These are phyloP conservation scores for Lithocarpus polystachyus DNA, from an alignment of 306 rosid genomes.

Conservation along the genomic window DNA sequence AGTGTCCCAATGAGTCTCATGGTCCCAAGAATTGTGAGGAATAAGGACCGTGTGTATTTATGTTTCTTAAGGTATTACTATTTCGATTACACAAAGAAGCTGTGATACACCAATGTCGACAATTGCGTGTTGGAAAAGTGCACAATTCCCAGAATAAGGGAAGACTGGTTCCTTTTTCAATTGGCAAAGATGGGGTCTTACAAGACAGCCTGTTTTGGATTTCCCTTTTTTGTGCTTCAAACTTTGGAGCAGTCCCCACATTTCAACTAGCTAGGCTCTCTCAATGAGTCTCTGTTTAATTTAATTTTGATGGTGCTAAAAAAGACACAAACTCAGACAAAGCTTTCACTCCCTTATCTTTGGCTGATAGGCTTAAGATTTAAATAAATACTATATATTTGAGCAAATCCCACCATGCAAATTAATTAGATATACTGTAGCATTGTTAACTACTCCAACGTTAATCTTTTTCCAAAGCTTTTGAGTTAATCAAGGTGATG, in stretches of 20 bases:
- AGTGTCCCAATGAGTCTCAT: neutral
- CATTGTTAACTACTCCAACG: too few species aligned
- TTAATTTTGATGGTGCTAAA: neutral
- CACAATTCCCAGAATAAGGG: conserved; percentile 51
- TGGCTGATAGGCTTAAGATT: conserved; percentile 27
- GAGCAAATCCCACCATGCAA: conserved; percentile 4
- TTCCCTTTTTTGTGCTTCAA: conserved; percentile 13
- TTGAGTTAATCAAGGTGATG: neutral
- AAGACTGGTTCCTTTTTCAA: conserved; percentile 28
- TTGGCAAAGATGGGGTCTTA: conserved; percentile 14
- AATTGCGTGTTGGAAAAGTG: conserved; percentile 33
- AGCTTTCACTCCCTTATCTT: conserved; percentile 10
- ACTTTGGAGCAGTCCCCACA: conserved; percentile 19
- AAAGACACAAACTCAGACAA: conserved; percentile 28
- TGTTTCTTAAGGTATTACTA: neutral
- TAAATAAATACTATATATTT: neutral
- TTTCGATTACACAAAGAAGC: conserved; percentile 15
- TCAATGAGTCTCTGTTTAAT: neutral
- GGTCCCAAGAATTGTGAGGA: neutral
- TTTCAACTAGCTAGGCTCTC: neutral
- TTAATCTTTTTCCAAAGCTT: neutral
- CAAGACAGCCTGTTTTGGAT: conserved; percentile 20
- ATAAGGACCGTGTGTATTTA: too few species aligned
- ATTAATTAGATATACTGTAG: neutral
- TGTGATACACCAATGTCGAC: conserved; percentile 41